Evolutionary conservation across 2,329 filamentous ascomycete species (phyloP), one percentile per base, ranked within the genome.

Genomic region (Cordyceps farinosa): DNA sequence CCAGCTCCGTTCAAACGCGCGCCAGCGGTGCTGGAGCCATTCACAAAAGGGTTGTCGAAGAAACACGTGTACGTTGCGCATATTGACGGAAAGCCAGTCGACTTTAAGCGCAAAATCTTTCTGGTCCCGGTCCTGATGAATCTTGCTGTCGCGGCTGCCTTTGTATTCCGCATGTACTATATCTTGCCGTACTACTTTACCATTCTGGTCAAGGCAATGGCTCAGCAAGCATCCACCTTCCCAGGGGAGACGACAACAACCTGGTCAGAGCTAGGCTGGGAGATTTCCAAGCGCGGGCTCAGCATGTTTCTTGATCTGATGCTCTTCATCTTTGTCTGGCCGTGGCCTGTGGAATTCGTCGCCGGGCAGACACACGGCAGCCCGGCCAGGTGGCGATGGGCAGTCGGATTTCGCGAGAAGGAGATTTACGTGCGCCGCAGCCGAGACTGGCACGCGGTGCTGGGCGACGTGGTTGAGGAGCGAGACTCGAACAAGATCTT

Each of bases 371-470:
- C 73, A 10, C 77, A 83, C 68, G 83, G 79, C 70, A 90, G 78
- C 67, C 92, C 92, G 0, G 79, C 87, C 44, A 74, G 77, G 45
- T 97, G 93, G 92, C 86, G 93, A 55, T 85, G 85, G 76, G 80
- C 75, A 36, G 77, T 93, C 42, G 91, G 93, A 7, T 97, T 97
- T 74, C 82, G 84, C n/a, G 82, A 88, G 52, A 82, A 86, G 67
- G 94, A 97, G 79, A 82, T 97, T 55, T 88, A 96, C 66, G 89
- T 97, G 40, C 84, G 93, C 32, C 85, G 89, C 63, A 93, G 90
- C 72, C 83, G 89, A 64, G 82, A 82, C 61, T 96, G 92, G 91
- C 88, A 88, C 66, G 76, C 79, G 30, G 77, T 80, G 22, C 80
- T 90, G 57, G 74, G 77, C 22, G 82, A 87, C 61, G 79, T 87